These are phyloP conservation scores for Yamadazyma blattariae DNA, from an alignment of 1,139 yeast genomes.

Conservation along the genomic window DNA sequence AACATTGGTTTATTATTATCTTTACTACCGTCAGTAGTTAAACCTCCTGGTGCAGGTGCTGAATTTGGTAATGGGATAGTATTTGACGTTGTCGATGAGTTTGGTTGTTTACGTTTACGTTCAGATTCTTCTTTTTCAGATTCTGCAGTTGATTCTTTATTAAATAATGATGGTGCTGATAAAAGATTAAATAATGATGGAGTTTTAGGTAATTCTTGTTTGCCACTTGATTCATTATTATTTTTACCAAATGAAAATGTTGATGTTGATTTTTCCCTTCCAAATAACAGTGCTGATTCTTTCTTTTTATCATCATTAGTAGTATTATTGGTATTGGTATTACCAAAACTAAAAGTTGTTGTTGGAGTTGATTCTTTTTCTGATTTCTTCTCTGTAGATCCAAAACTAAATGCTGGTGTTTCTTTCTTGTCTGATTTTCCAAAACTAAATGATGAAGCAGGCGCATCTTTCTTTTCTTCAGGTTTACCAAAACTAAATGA, in stretches of 20 bases:
- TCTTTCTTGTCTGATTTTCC: neutral
- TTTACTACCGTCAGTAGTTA: no score
- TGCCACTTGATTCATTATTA: neutral
- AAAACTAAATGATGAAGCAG: conserved; percentile 7
- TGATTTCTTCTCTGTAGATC: conserved; percentile 4
- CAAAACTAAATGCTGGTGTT: conserved; percentile 18
- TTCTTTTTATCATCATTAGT: conserved; percentile 7
- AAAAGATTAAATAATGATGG: conserved; percentile 3
- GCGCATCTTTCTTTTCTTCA: conserved; percentile 5
- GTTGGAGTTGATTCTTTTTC: conserved; percentile 1
- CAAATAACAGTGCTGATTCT: conserved; percentile 11
- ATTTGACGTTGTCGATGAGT: neutral
- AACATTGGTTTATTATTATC: neutral
- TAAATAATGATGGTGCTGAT: neutral
- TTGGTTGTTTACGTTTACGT: conserved; percentile 5
- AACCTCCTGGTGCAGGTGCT: neutral
- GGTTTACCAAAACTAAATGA: conserved; percentile 12
- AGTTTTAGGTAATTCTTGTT: conserved; percentile 4
- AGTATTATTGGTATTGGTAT: conserved; percentile 17
- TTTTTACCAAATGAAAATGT: conserved; percentile 4
- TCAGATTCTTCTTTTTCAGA: conserved; percentile 6
- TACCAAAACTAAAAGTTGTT: conserved; percentile 11
- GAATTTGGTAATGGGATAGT: no score
- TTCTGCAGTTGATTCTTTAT: conserved; percentile 2
- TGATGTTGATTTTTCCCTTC: conserved; percentile 4